These are phyloP conservation scores for Paracorniculantispora psalliotae DNA, from an alignment of 2,329 filamentous ascomycete genomes.

Conservation along the genomic window DNA sequence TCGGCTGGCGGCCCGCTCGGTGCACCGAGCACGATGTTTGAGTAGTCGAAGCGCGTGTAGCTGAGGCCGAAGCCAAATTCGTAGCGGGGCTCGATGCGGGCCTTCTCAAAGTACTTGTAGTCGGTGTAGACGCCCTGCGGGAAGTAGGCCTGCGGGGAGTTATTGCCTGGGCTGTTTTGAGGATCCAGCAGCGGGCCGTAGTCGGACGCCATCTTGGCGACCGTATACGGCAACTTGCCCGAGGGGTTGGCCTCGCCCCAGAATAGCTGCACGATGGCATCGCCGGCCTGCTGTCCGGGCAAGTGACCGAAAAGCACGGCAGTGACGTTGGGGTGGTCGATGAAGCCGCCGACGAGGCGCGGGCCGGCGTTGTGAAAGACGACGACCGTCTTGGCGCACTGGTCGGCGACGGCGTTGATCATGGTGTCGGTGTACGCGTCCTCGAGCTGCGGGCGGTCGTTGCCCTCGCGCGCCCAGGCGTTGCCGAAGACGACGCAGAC, in stretches of 20 bases:
- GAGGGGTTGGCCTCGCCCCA: conserved; percentile 54
- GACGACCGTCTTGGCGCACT: conserved; percentile 59
- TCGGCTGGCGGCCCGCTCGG: conserved; percentile 23
- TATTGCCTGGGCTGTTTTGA: conserved; percentile 40
- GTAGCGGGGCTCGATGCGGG: conserved; percentile 44
- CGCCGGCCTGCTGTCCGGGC: conserved; percentile 58
- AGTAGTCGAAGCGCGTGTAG: conserved; percentile 50
- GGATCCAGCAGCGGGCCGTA: conserved; percentile 44
- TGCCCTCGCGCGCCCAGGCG: conserved; percentile 68
- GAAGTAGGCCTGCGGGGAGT: conserved; percentile 48
- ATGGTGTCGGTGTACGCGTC: conserved; percentile 62
- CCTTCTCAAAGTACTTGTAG: conserved; percentile 49
- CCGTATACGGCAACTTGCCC: conserved; percentile 57
- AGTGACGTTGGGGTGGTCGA: conserved; percentile 60
- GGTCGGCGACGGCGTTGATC: conserved; percentile 51
- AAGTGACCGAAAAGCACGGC: conserved; percentile 59
- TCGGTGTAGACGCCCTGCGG: conserved; percentile 48
- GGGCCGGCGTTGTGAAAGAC: conserved; percentile 60
- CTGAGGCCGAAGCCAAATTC: conserved; percentile 54
- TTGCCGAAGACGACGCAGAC: conserved; percentile 66
- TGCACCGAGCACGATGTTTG: conserved; percentile 35
- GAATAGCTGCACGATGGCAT: conserved; percentile 49
- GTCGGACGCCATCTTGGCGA: conserved; percentile 51
- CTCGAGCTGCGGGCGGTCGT: conserved; percentile 53
- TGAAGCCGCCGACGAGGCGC: conserved; percentile 55